Evolutionary conservation across 2,329 filamentous ascomycete genomes (phyloP), one percentile per base, ranked within the genome.

Genomic region (Xylariales sp.): DNA sequence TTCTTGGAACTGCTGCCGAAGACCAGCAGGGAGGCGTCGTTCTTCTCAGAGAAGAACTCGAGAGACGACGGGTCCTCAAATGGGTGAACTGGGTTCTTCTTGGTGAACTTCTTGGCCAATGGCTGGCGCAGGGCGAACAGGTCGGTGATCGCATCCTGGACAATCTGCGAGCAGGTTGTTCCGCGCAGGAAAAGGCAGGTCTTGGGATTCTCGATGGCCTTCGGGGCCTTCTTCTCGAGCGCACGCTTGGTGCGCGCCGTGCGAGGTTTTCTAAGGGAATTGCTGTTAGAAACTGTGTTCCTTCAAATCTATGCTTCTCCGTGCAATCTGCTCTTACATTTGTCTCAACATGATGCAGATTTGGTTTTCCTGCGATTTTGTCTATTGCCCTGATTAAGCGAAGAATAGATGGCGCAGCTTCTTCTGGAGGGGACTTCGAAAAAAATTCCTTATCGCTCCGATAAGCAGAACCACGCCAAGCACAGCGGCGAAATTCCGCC

Each of bases 11-110:
- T 83, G 61, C 77, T 81, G 37, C 83, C 90, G 54, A 95, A 95
- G 49, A 93, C 76, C 49, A 96, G 75, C 33, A 96, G 70, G 31
- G 82, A 85, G 55, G 87, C 83, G 62, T 98, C 93, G 67, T 98
- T 98, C 72, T 97, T 98, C 59, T 90, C 83, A 46, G 85, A 84
- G 71, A 98, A 90, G 71, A 98, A 98, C 66, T 96, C 88, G 49
- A 97, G 77, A 37, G 85, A 91, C 19, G 83, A 73, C 47, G 85
- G 70, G 60, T 94, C 89, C 63, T 96, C 91, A 63, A 98, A 98
- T 3, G 93, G 93, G 63, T 93, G 89, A 53, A 95, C 85, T 51
- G 81, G 75, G 65, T 98, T 98, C 72, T 97, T 97, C 77, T 97
- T 98, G 8, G 23, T 25, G 23, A 25, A 30, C 15, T 30, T 30